A percentile compares a stretch with the other conserved stretches of the same genome.
phyloP scores from a whole-genome alignment of 129 eudicot genomes.

The Mikania micrantha region DNA sequence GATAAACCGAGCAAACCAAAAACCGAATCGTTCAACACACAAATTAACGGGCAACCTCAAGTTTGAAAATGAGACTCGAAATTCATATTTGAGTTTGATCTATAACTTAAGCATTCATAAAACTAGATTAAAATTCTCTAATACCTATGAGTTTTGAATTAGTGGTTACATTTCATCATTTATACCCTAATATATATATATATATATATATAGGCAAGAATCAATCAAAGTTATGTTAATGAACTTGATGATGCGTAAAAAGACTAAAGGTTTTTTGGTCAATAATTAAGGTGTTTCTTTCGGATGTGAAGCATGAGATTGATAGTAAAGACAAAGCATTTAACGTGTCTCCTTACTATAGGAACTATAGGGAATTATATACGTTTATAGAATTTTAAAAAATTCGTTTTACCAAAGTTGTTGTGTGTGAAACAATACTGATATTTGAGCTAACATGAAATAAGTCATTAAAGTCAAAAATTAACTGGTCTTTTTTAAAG shows the following conservation, averaged over 20 bases:
- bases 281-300: not conserved
- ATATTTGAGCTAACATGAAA: not conserved
- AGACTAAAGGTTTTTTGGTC: not conserved
- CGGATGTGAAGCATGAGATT: not conserved
- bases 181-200: no score
- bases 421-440: not conserved
- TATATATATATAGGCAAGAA: not conserved
- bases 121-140: no score
- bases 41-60: no score
- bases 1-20: no score
- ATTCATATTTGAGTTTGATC: no score
- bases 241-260: not conserved
- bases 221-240: not conserved
- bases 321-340: not conserved
- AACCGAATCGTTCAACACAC: no score
- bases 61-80: no score
- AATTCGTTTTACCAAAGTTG: not conserved
- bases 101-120: no score
- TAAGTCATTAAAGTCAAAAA: not conserved
- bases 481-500: not conserved
- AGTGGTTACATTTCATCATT: no score
- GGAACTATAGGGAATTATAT: no score
- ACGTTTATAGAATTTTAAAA: no score
- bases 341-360: not conserved
- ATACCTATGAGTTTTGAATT: no score